Percentiles rank a stretch among this genome's conserved stretches.
Conservation (phyloP, 441 rosid species). For the Mallotus japonicus region DNA sequence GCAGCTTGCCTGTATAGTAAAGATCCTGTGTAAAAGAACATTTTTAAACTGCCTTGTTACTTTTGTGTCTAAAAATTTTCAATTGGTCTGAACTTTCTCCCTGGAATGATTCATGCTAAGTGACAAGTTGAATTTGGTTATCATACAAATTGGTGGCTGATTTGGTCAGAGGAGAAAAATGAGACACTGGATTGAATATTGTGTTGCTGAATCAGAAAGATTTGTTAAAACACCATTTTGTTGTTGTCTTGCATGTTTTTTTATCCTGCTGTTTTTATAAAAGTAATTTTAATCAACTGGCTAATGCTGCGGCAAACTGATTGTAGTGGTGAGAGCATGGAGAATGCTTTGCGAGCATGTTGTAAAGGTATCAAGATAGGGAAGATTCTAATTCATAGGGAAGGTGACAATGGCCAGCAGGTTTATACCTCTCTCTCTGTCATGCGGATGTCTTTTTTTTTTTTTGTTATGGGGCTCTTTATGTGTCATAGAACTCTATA, state of each 20-base stretch:
- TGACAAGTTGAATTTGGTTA: not conserved
- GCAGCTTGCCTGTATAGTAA: not conserved
- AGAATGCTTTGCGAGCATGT: constrained; percentile 93
- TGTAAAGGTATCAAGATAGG: constrained; percentile 98
- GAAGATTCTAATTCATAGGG: constrained; percentile 92
- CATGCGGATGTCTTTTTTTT: too few relatives aligned
- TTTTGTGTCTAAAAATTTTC: not conserved
- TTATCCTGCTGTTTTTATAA: not conserved
- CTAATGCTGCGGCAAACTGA: constrained; percentile 17
- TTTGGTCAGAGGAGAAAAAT: not conserved
- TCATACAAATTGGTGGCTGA: not conserved
- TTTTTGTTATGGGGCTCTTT: not conserved
- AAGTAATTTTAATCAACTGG: constrained; percentile 2
- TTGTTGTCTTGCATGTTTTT: not conserved
- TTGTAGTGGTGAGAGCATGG: constrained; percentile 96
- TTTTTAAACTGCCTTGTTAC: not conserved
- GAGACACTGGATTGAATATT: not conserved
- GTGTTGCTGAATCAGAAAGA: not conserved
- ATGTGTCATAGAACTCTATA: constrained; percentile 9
- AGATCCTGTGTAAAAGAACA: not conserved
- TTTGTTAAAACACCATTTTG: not conserved
- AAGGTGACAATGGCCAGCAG: constrained; percentile 98
- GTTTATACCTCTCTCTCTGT: constrained; percentile 37
- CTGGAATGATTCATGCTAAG: not conserved
- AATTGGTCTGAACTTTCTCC: not conserved